Percentiles rank a stretch among this genome's conserved stretches.
Conservation (phyloP, 306 rosid species). For the Arachis stenosperma region DNA sequence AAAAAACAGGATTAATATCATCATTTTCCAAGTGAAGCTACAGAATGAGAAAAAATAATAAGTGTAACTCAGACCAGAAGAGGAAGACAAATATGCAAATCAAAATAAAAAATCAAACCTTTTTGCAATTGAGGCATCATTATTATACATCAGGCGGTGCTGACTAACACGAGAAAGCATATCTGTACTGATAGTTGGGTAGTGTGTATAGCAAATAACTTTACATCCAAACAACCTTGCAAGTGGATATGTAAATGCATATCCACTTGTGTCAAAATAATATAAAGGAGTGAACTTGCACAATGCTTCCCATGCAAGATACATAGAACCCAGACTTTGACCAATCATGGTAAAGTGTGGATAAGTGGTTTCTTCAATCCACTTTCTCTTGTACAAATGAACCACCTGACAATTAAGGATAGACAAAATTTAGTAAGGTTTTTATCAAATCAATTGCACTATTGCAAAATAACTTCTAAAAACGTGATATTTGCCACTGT, state of each 20-base stretch:
- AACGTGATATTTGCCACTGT: slow-evolving; percentile 24
- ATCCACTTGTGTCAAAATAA: slow-evolving; percentile 88
- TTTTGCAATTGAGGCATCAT: slow-evolving; percentile 61
- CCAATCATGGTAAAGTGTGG: slow-evolving; percentile 93
- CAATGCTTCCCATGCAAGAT: slow-evolving; percentile 90
- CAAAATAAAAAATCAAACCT: slow-evolving; percentile 53
- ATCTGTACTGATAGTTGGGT: slow-evolving; percentile 94
- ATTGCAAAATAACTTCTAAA: slow-evolving; percentile 3
- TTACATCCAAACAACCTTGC: slow-evolving; percentile 87
- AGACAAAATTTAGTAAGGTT: slow-evolving; percentile 12
- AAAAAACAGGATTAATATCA: not conserved
- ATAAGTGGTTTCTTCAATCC: slow-evolving; percentile 88
- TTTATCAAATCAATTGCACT: slow-evolving; percentile 9
- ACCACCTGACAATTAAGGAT: slow-evolving; percentile 64
- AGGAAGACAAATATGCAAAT: slow-evolving; percentile 4
- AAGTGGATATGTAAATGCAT: slow-evolving; percentile 93
- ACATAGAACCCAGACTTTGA: slow-evolving; percentile 87
- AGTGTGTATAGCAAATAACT: slow-evolving; percentile 88
- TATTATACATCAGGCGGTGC: slow-evolving; percentile 74
- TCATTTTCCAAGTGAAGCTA: slow-evolving; percentile 15
- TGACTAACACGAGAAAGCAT: slow-evolving; percentile 94
- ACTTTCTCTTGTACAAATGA: slow-evolving; percentile 78
- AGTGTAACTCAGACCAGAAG: not conserved
- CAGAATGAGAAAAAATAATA: not conserved
- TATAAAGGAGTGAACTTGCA: slow-evolving; percentile 72